phyloP scores from a whole-genome alignment of 805 yeast species.

The Starmera quercuum region DNA sequence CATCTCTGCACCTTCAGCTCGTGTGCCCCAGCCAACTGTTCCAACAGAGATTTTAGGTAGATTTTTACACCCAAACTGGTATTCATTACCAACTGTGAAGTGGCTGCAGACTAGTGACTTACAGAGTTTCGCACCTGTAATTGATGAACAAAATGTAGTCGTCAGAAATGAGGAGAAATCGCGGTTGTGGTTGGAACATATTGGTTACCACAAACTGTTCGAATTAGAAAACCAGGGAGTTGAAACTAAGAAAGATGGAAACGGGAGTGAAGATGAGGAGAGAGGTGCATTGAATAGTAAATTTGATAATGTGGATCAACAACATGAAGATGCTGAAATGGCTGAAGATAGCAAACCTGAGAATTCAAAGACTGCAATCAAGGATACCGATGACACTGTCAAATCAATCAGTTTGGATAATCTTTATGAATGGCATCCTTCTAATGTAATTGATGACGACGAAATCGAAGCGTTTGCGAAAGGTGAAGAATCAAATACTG shows the following conservation, averaged over 20 bases:
- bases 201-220: constrained; percentile 35
- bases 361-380: background rate
- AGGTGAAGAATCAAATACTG: constrained; percentile 33
- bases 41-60: constrained; percentile 48
- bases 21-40: constrained; percentile 42
- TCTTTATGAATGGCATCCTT: constrained; percentile 43
- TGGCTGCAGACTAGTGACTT: constrained; percentile 52
- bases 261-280: constrained; percentile 6
- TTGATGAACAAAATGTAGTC: constrained; percentile 52
- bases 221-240: constrained; percentile 4
- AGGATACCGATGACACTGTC: constrained; percentile 5
- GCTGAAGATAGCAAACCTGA: background rate
- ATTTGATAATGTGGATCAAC: constrained; percentile 4
- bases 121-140: constrained; percentile 57
- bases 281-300: no score
- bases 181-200: constrained; percentile 44
- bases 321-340: background rate
- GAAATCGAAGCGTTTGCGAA: constrained; percentile 39
- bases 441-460: constrained; percentile 39
- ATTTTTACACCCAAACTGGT: constrained; percentile 57
- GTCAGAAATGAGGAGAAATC: constrained; percentile 44
- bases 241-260: constrained; percentile 1
- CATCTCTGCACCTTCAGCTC: constrained; percentile 36
- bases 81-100: constrained; percentile 51
- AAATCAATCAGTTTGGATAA: constrained; percentile 27